Evolutionary conservation across 352 stramenopile species (phyloP), one percentile per base, ranked within the genome.

Genomic region (Vaucheria bursata): DNA sequence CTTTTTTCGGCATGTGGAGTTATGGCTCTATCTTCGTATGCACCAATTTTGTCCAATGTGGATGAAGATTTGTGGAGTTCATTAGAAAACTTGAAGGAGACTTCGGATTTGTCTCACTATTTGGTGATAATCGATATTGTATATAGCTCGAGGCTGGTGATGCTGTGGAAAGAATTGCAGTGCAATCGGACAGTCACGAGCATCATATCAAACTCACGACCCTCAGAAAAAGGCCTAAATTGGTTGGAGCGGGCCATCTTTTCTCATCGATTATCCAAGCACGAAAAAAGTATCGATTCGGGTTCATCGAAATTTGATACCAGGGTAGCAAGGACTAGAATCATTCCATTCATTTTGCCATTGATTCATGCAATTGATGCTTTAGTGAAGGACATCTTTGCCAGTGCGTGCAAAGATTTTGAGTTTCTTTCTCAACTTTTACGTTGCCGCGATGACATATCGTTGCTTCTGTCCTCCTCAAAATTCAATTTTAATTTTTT

Each of bases 21-120:
- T 29, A 40, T 40, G 31, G 65, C 65, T 31, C 53, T 68, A 2
- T 32, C 65, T 2, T 35, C 65, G 3, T 72, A 35, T 29, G 31
- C 65, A 40, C 65, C 65, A 2, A 50, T 7, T 1, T 25, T 31
- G n/a, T 35, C 65, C 18, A 36, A 12, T 40, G 31, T 8, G 6
- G 65, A 72, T 38, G 31, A 72, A 36, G 65, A 72, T 40, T 37
- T 72, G 6, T 72, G 65, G 53, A 34, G 31, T 7, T 31, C 53
- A 2, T 7, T 68, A 34, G 53, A n/a, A n/a, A n/a, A n/a, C n/a
- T n/a, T n/a, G n/a, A n/a, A n/a, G n/a, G n/a, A n/a, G n/a, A n/a
- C n/a, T n/a, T n/a, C n/a, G n/a, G n/a, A n/a, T n/a, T n/a, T n/a
- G n/a, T n/a, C n/a, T n/a, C n/a, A n/a, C n/a, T n/a, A n/a, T n/a